Evolutionary conservation across 352 stramenopile species (phyloP).

Genomic region (Globisporangium polare): DNA sequence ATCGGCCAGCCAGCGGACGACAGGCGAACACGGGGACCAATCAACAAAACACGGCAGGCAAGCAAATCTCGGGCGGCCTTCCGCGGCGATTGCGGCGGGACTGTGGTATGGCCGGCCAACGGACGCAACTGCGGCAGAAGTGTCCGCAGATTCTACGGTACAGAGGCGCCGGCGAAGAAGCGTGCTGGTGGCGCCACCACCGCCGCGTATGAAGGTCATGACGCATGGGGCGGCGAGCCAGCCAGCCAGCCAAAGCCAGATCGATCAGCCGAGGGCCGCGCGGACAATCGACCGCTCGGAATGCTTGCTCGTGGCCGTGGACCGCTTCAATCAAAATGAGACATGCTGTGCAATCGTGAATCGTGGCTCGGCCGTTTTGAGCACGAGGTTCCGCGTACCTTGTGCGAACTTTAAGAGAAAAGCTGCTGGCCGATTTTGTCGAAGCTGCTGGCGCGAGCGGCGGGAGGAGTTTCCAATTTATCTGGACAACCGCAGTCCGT

Average conservation of each 20-base stretch:
- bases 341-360: constrained; percentile 8
- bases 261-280: neutral
- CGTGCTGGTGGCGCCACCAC: too few species aligned
- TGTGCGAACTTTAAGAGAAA: neutral
- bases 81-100: neutral
- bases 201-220: too few species aligned
- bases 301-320: neutral
- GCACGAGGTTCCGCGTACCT: too few species aligned
- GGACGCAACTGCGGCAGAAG: too few species aligned
- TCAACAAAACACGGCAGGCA: neutral
- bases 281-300: too few species aligned
- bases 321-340: constrained; percentile 11
- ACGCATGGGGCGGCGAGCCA: neutral
- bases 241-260: neutral
- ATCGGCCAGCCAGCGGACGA: neutral
- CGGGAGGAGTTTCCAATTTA: neutral
- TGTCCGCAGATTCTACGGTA: too few species aligned
- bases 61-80: too few species aligned
- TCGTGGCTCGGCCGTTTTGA: neutral
- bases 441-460: neutral
- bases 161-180: too few species aligned
- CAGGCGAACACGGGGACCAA: constrained; percentile 7
- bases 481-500: too few species aligned
- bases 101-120: too few species aligned
- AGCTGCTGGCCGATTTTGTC: too few species aligned